Evolutionary conservation across 441 rosid species (phyloP).

Genomic region (Populus hybrid): DNA sequence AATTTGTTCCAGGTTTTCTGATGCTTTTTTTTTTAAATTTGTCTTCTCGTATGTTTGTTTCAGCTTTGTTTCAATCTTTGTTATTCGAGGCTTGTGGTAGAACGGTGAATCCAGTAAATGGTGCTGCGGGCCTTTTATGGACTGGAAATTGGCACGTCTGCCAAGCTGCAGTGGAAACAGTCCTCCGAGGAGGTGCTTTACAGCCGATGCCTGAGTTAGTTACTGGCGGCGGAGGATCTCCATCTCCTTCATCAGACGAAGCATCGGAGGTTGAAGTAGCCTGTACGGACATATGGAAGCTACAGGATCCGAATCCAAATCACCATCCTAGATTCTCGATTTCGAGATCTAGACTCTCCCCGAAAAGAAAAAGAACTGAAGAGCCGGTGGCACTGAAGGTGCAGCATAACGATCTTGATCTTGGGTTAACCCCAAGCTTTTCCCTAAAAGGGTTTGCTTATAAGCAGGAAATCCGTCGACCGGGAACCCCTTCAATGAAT

Average conservation of each 20-base stretch:
- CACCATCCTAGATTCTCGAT: constrained; percentile 47
- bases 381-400: constrained; percentile 19
- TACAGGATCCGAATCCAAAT: constrained; percentile 34
- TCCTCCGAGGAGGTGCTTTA: constrained; percentile 45
- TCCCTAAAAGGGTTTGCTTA: constrained; percentile 14
- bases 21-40: background rate
- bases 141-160: constrained; percentile 57
- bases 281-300: constrained; percentile 48
- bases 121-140: constrained; percentile 56
- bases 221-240: constrained; percentile 35
- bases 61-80: constrained; percentile 57
- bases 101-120: constrained; percentile 55
- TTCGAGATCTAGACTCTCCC: constrained; percentile 53
- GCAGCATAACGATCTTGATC: constrained; percentile 52
- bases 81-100: constrained; percentile 65
- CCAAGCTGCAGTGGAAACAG: constrained; percentile 52
- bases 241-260: constrained; percentile 50
- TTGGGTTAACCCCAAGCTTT: constrained; percentile 40
- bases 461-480: constrained; percentile 36
- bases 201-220: constrained; percentile 58
- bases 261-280: constrained; percentile 46
- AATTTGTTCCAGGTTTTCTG: background rate
- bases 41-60: constrained; percentile 2
- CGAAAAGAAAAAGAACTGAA: constrained; percentile 37
- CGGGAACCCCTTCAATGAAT: constrained; percentile 71